Percentiles rank a stretch among this genome's conserved stretches.
phyloP scores from a whole-genome alignment of 345 rosid species.

The Clausena lansium region DNA sequence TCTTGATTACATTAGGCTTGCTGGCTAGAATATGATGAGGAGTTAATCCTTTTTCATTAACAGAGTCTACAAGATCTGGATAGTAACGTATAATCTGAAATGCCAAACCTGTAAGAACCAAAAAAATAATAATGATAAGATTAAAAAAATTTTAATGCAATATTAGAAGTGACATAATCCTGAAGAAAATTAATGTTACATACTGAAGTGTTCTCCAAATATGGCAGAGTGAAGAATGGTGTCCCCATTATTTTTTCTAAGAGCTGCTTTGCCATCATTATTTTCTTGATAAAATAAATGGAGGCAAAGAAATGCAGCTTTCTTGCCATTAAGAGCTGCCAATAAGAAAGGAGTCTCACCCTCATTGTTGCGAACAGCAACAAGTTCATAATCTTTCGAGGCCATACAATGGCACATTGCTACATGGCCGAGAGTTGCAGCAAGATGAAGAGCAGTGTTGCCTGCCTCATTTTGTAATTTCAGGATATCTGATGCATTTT shows the following conservation, averaged over 20 bases:
- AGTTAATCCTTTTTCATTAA: slow-evolving; percentile 7
- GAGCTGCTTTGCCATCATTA: background rate
- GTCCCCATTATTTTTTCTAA: slow-evolving; percentile 2
- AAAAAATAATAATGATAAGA: background rate
- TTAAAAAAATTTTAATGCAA: background rate
- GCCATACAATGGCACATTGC: slow-evolving; percentile 33
- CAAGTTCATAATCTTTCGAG: background rate
- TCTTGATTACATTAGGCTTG: slow-evolving; percentile 20
- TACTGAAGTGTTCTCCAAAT: slow-evolving; percentile 20
- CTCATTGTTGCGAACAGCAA: slow-evolving; percentile 22
- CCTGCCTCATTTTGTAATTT: slow-evolving; percentile 16
- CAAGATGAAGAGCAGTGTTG: slow-evolving; percentile 39
- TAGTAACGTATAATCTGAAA: background rate
- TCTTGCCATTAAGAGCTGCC: slow-evolving; percentile 36
- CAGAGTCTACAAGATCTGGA: slow-evolving; percentile 5
- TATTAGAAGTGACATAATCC: background rate
- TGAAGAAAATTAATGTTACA: background rate
- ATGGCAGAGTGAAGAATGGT: slow-evolving; percentile 36
- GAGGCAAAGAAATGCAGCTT: slow-evolving; percentile 33
- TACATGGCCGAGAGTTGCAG: slow-evolving; percentile 34
- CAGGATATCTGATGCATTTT: background rate
- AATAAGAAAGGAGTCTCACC: slow-evolving; percentile 43
- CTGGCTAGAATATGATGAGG: slow-evolving; percentile 24
- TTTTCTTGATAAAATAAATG: background rate
- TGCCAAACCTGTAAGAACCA: slow-evolving; percentile 3